A percentile compares a stretch with the other conserved stretches of the same genome.
Conservation (phyloP, 2,329 filamentous ascomycete species). For the Didymella pinodella region DNA sequence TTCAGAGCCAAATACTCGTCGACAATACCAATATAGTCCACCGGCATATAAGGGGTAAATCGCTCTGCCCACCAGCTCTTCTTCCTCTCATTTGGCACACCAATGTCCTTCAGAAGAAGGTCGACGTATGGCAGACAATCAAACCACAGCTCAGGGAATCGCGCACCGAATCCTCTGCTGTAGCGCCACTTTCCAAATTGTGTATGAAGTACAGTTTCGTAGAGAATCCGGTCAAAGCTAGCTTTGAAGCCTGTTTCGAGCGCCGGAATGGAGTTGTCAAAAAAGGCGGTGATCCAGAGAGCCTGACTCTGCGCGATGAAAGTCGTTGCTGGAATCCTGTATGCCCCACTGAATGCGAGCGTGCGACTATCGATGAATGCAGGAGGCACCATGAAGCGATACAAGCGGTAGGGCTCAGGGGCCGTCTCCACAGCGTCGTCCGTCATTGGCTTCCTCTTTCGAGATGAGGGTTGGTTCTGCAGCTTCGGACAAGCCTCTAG, state of each 20-base stretch:
- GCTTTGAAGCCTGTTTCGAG: background rate
- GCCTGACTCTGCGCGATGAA: slow-evolving; percentile 50
- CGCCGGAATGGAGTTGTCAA: slow-evolving; percentile 58
- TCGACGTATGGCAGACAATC: slow-evolving; percentile 44
- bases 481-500: slow-evolving; percentile 62
- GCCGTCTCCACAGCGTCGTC: slow-evolving; percentile 12
- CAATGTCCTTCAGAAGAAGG: slow-evolving; percentile 38
- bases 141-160: slow-evolving; percentile 42
- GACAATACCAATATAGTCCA: slow-evolving; percentile 39
- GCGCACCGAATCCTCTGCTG: slow-evolving; percentile 39
- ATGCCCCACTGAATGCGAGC: slow-evolving; percentile 54
- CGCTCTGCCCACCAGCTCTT: slow-evolving; percentile 33
- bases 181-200: slow-evolving; percentile 45
- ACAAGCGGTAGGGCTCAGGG: slow-evolving; percentile 53
- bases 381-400: slow-evolving; percentile 55
- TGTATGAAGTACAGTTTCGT: slow-evolving; percentile 42
- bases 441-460: slow-evolving; percentile 17
- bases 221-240: slow-evolving; percentile 23
- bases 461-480: slow-evolving; percentile 57
- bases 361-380: slow-evolving; percentile 42
- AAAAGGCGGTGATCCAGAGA: slow-evolving; percentile 66
- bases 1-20: slow-evolving; percentile 31
- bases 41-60: slow-evolving; percentile 34
- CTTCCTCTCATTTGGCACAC: slow-evolving; percentile 34
- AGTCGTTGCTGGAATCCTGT: slow-evolving; percentile 49